Conservation (phyloP, 306 rosid genomes). For the Trifolium pratense region DNA sequence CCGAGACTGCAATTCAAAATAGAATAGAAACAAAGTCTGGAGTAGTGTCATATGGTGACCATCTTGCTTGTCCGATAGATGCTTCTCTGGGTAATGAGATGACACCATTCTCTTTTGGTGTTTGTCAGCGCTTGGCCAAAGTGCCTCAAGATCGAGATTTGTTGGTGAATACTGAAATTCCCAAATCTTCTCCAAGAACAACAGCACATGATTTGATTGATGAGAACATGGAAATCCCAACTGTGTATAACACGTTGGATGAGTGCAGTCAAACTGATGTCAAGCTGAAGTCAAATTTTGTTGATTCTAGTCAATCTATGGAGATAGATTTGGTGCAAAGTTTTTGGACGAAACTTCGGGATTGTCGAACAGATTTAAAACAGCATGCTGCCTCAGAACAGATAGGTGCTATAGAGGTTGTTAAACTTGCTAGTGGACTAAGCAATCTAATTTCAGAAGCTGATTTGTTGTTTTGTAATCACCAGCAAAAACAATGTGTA, state of each 20-base stretch:
- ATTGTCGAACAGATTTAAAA: constrained; percentile 54
- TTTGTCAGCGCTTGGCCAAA: constrained; percentile 27
- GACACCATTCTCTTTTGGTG: constrained; percentile 38
- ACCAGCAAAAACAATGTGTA: constrained; percentile 58
- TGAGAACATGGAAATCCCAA: constrained; percentile 50
- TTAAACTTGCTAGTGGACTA: constrained; percentile 60
- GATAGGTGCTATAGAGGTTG: constrained; percentile 52
- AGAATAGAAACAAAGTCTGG: constrained; percentile 49
- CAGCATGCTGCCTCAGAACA: constrained; percentile 58
- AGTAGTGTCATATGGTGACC: constrained; percentile 52
- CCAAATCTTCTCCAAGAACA: constrained; percentile 50
- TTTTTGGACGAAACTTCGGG: constrained; percentile 69
- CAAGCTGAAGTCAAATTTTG: constrained; percentile 33
- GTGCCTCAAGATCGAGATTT: constrained; percentile 40
- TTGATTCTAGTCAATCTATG: constrained; percentile 46
- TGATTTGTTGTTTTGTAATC: constrained; percentile 62
- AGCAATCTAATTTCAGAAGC: constrained; percentile 75
- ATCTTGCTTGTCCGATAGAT: constrained; percentile 31
- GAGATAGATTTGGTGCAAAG: constrained; percentile 55
- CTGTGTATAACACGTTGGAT: constrained; percentile 53
- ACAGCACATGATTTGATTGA: constrained; percentile 47
- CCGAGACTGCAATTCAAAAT: constrained; percentile 58
- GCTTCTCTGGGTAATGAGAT: constrained; percentile 49
- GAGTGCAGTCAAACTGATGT: constrained; percentile 66
- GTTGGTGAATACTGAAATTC: constrained; percentile 46